Evolutionary conservation across 2,329 filamentous ascomycete genomes (phyloP).

Genomic region (Neopestalotiopsis sp.): DNA sequence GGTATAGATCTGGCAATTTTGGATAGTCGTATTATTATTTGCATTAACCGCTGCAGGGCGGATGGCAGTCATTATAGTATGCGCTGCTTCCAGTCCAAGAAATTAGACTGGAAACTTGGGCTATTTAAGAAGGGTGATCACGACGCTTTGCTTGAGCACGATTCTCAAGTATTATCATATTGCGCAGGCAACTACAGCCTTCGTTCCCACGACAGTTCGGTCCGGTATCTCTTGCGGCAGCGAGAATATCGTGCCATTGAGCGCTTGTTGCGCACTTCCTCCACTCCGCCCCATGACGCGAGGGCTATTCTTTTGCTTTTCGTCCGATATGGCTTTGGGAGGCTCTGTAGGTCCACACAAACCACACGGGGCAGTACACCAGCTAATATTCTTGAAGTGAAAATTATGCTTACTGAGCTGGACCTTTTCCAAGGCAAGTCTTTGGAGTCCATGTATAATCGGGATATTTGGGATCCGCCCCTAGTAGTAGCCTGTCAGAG

Average conservation of each 20-base stretch:
- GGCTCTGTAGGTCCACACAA: not conserved
- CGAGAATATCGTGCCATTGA: not conserved
- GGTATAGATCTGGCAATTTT: not conserved
- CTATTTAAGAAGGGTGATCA: not conserved
- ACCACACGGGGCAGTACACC: not conserved
- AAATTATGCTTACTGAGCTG: not conserved
- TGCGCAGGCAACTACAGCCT: not conserved
- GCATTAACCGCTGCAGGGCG: not conserved
- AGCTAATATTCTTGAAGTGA: not conserved
- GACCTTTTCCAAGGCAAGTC: not conserved
- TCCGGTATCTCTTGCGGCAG: not conserved
- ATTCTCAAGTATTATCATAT: not conserved
- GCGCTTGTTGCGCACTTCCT: not conserved
- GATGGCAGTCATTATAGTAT: not conserved
- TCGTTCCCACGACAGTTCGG: not conserved
- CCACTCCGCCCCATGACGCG: not conserved
- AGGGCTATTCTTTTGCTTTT: not conserved
- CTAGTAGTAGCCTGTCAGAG: not conserved
- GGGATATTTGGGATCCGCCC: not conserved
- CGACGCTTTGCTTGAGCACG: not conserved
- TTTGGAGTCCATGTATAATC: not conserved
- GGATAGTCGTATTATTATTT: not conserved
- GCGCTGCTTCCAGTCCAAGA: not conserved
- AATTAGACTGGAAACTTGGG: not conserved
- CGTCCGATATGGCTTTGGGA: not conserved